Percentiles rank a stretch among this genome's conserved stretches.
Evolutionary conservation across 2,329 filamentous ascomycete genomes (phyloP).

Genomic region (Bimuria novae-zelandiae): DNA sequence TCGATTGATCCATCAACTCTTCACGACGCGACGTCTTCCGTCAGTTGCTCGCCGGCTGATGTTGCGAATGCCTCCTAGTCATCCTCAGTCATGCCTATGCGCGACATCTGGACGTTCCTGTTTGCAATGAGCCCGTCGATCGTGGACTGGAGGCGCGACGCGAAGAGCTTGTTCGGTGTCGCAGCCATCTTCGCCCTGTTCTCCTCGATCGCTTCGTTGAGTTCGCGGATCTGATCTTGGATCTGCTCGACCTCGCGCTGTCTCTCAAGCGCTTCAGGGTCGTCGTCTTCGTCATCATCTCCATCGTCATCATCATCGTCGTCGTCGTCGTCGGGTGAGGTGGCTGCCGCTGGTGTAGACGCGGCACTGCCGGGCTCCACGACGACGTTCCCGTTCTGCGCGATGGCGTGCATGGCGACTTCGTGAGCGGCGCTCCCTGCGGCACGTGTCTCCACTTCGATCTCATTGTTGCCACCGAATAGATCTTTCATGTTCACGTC

Average conservation of each 20-base stretch:
- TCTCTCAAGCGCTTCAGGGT: conserved; percentile 57
- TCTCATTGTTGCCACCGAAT: conserved; percentile 28
- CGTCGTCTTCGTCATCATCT: conserved; percentile 50
- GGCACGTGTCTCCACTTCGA: conserved; percentile 41
- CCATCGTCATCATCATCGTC: conserved; percentile 53
- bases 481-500: conserved; percentile 37
- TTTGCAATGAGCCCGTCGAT: conserved; percentile 53
- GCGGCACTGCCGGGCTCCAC: conserved; percentile 37
- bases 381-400: conserved; percentile 30
- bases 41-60: neutral
- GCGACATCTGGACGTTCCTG: conserved; percentile 60
- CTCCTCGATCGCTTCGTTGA: conserved; percentile 56
- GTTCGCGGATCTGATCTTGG: conserved; percentile 59
- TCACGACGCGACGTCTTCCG: neutral
- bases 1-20: no score
- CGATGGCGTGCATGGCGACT: conserved; percentile 45
- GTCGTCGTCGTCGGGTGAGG: conserved; percentile 46
- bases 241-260: conserved; percentile 54
- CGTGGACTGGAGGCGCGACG: conserved; percentile 54
- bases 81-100: conserved; percentile 38
- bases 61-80: conserved; percentile 10
- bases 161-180: conserved; percentile 55
- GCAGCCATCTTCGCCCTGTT: conserved; percentile 50
- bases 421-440: conserved; percentile 36
- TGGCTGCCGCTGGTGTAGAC: conserved; percentile 39